phyloP scores from a whole-genome alignment of 768 basidiomycete species.

The Pulveroboletus sp. region DNA sequence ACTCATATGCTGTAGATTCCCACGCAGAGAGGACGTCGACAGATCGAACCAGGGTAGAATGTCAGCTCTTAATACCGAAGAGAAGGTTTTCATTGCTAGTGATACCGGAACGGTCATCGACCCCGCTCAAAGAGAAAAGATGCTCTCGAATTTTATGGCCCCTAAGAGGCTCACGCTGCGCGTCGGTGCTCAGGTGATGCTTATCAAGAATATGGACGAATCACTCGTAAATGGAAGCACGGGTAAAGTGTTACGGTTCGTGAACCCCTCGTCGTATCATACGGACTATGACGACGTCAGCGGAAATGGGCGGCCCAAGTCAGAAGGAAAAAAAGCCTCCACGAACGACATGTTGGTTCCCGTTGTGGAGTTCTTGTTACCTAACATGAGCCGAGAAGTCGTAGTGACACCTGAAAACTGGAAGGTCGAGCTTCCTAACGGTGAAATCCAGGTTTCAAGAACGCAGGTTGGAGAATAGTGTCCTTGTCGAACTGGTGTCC shows the following conservation, averaged over 20 bases:
- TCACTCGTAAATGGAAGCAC: conserved; percentile 91
- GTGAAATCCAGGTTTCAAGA: conserved; percentile 76
- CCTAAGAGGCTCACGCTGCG: conserved; percentile 65
- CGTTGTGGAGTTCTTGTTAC: conserved; percentile 71
- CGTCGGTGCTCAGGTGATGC: conserved; percentile 85
- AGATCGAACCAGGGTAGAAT: conserved; percentile 73
- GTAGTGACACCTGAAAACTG: conserved; percentile 69
- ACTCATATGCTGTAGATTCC: conserved; percentile 56
- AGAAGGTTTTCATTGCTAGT: conserved; percentile 47
- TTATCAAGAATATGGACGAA: conserved; percentile 92
- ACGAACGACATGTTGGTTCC: conserved; percentile 47
- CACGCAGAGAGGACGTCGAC: conserved; percentile 89
- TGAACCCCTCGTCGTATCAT: conserved; percentile 45
- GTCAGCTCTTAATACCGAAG: conserved; percentile 48
- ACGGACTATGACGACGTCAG: conserved; percentile 37
- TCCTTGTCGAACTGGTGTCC: neutral
- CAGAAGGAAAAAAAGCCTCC: conserved; percentile 25
- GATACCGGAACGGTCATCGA: conserved; percentile 64
- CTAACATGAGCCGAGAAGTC: conserved; percentile 47
- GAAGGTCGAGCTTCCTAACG: conserved; percentile 86
- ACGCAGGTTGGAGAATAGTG: conserved; percentile 55
- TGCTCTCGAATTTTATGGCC: conserved; percentile 91
- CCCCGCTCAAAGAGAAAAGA: conserved; percentile 58
- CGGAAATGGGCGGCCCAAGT: conserved; percentile 33
- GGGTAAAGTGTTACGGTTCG: conserved; percentile 78